Evolutionary conservation across 106 monocot species (phyloP), one percentile per base, ranked within the genome.

Genomic region (Allium cepa): DNA sequence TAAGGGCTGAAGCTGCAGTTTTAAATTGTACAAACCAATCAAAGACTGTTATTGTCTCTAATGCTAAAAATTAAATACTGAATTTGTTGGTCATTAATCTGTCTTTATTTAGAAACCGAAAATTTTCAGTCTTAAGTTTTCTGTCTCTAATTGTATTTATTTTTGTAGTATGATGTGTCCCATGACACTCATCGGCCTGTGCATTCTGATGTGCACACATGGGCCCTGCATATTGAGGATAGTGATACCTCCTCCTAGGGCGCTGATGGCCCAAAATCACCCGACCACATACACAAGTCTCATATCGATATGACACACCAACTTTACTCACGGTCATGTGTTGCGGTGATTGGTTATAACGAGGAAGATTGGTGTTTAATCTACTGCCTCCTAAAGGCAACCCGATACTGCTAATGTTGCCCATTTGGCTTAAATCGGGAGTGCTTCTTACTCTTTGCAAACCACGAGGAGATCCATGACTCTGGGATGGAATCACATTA

Each of bases 361-460:
- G 53, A 55, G 53, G 53, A 36, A 36, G 36, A 36, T 36, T 36
- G 5, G 36, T 5, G 36, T 36, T 36, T 36, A 36, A 36, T 36
- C 36, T 36, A 36, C 36, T 36, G 15, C 15, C 15, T 55, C 53
- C 53, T 55, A 11, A 12, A 55, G 53, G 53, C 15, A 15, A 55
- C 53, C 53, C 53, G 53, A 55, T 1, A 55, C 13, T 8, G 15
- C 53, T 55, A 55, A 1, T 55, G 15, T 55, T 55, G 53, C 53
- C 15, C 11, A 12, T 55, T 15, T 55, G 46, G n/a, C 67, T 45
- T 22, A 75, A 68, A 47, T 75, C 61, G 6, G 75, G 75, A 11
- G 75, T 75, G 51, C 75, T 75, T 8, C 50, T 56, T 14, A 75
- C 75, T 12, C 75, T 48, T 10, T 67, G 67, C 36, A n/a, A 3